Base-by-base conservation (phyloP, 2,329 filamentous ascomycete species). In the Hortaea sp. region DNA sequence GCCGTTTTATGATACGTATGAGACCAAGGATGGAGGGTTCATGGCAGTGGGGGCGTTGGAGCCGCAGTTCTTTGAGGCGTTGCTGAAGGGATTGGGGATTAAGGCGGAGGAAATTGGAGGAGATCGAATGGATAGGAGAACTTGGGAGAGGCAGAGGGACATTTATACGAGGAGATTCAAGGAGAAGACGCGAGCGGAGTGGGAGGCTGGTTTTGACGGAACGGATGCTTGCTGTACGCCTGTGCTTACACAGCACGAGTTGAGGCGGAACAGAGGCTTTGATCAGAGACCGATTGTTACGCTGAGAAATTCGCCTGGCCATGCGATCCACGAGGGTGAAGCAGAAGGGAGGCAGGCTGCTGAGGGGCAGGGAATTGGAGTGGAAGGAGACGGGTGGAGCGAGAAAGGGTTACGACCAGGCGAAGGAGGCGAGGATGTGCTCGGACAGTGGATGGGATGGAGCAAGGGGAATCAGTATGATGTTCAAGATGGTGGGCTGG, bases 221-320 rank as follows among this genome's bases (percentile, higher is more conserved):
- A 92, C 85, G 0, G 90, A 97, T 67, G 90, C 90, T 1, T 97
- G 90, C 64, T 88, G 84, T 52, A 88, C 86, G n/a, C 90, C 90
- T 0, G 85, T 97, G 1, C 69, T 95, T 38, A 81, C 81, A 31
- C 85, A 88, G 53, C 59, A 56, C 0, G 88, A 95, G 66, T 70
- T 95, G 39, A 78, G 87, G 58, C 53, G 63, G n/a, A 67, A 63
- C 13, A 20, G 20, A 20, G 74, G 73, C 0, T 80, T 82, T 41
- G 84, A 88, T 53, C 84, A 87, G 67, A 67, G 85, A 50, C 84
- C 85, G 1, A 67, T 75, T 1, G 84, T 89, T 7, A 80, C 79
- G 32, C 65, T 95, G 58, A 75, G 72, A 34, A 73, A 71, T 27
- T 88, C 85, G 7, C 88, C 89, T 0, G 81, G 76, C 13, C 66